phyloP scores from a whole-genome alignment of 371 early-diverging fungal species.

The Mortierella sp. region DNA sequence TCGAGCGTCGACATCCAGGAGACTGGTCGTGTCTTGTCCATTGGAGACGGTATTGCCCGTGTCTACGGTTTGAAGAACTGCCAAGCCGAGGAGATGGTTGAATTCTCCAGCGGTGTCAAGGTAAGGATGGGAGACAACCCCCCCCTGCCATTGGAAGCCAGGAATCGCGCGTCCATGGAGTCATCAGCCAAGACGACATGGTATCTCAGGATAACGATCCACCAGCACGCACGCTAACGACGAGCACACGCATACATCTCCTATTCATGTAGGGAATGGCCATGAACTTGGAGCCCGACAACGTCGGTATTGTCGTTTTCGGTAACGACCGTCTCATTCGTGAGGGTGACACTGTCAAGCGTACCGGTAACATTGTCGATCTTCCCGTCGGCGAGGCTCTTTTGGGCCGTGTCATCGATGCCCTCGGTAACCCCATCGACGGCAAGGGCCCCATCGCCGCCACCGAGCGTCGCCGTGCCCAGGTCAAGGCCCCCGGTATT shows the following conservation, averaged over 20 bases:
- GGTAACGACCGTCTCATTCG: slow-evolving; percentile 98
- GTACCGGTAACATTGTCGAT: slow-evolving; percentile 97
- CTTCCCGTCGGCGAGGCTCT: slow-evolving; percentile 93
- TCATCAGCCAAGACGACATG: no score
- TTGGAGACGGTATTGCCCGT: slow-evolving; percentile 99
- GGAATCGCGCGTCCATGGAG: no score
- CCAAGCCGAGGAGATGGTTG: slow-evolving; percentile 99
- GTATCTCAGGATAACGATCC: no score
- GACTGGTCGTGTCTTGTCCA: slow-evolving; percentile 96
- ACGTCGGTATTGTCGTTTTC: slow-evolving; percentile 98
- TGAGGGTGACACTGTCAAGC: slow-evolving; percentile 97
- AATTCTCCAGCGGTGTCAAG: slow-evolving; percentile 97
- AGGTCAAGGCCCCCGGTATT: slow-evolving; percentile 98
- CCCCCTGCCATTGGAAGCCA: no score
- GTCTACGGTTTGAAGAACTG: slow-evolving; percentile 97
- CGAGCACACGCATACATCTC: no score
- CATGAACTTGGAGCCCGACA: slow-evolving; percentile 96
- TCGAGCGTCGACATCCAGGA: slow-evolving; percentile 88
- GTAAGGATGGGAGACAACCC: slow-evolving; percentile 54
- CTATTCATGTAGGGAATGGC: slow-evolving; percentile 99
- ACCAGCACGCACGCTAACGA: no score
- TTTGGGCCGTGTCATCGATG: slow-evolving; percentile 96
- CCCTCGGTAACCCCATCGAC: slow-evolving; percentile 97
- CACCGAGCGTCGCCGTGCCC: slow-evolving; percentile 86
- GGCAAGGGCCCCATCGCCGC: slow-evolving; percentile 94